These are phyloP conservation scores for Penicillium samsonianum DNA, from an alignment of 495 filamentous ascomycete species.

Conservation along the genomic window DNA sequence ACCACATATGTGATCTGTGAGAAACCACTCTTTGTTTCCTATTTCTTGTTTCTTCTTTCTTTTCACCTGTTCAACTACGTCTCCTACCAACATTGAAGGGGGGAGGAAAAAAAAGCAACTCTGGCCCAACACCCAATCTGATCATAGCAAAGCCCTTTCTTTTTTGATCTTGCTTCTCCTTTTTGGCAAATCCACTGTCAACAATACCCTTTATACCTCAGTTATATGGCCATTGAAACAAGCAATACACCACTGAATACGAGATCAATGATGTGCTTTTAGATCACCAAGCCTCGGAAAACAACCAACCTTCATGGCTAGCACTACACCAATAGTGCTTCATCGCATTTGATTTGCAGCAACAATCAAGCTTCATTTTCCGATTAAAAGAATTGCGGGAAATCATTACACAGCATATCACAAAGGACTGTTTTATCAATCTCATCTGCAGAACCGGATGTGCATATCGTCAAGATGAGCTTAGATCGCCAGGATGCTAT, in stretches of 20 bases:
- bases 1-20: background rate
- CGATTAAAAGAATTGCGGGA: background rate
- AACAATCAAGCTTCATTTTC: background rate
- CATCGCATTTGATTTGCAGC: constrained; percentile 3
- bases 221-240: background rate
- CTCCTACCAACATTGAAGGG: background rate
- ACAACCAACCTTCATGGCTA: constrained; percentile 30
- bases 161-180: background rate
- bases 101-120: background rate
- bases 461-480: constrained; percentile 37
- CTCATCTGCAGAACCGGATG: constrained; percentile 2
- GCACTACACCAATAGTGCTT: constrained; percentile 13
- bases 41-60: background rate
- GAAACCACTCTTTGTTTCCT: background rate
- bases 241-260: constrained; percentile 2
- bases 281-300: constrained; percentile 13
- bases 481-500: constrained; percentile 38
- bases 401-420: background rate
- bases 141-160: background rate
- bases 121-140: background rate
- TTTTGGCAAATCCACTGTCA: background rate
- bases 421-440: background rate
- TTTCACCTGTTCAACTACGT: background rate
- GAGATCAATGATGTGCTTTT: constrained; percentile 26
- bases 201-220: background rate